Evolutionary conservation across 495 filamentous ascomycete species (phyloP).

Genomic region (Friedmanniomyces simplex): DNA sequence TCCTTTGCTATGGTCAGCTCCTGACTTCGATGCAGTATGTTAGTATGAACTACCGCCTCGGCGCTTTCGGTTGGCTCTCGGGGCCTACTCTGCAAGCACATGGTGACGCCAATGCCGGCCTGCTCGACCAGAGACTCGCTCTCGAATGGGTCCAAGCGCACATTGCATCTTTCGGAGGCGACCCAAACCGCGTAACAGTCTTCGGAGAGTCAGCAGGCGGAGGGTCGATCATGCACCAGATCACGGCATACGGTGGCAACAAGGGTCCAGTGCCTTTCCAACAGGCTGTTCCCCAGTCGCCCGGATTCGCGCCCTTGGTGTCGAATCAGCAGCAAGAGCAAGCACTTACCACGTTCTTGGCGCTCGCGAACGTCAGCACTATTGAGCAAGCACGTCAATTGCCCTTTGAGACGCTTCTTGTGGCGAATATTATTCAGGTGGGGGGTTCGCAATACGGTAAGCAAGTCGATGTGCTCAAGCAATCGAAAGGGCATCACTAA

Average conservation of each 20-base stretch:
- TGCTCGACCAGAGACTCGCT: conserved; percentile 58
- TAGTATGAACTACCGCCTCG: conserved; percentile 37
- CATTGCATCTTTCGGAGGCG: conserved; percentile 61
- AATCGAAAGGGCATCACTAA: background rate
- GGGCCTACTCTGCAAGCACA: conserved; percentile 34
- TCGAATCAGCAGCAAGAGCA: conserved; percentile 35
- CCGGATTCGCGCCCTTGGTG: conserved; percentile 35
- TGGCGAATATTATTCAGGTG: conserved; percentile 44
- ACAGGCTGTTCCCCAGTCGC: conserved; percentile 37
- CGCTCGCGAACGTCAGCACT: conserved; percentile 39
- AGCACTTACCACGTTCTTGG: conserved; percentile 37
- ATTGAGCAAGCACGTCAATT: conserved; percentile 42
- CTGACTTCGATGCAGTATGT: conserved; percentile 17
- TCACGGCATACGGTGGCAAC: conserved; percentile 37
- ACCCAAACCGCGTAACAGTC: conserved; percentile 51
- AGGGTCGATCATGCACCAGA: conserved; percentile 54
- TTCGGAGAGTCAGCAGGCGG: conserved; percentile 61
- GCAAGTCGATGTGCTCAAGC: background rate
- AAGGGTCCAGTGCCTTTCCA: conserved; percentile 29
- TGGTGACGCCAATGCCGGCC: conserved; percentile 51
- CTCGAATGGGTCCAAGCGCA: conserved; percentile 62
- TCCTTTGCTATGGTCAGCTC: background rate
- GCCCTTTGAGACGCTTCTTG: conserved; percentile 36
- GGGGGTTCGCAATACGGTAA: conserved; percentile 35
- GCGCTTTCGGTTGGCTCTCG: conserved; percentile 55